Conservation (phyloP, 2,329 filamentous ascomycete species). For the Diaporthe ampelina region DNA sequence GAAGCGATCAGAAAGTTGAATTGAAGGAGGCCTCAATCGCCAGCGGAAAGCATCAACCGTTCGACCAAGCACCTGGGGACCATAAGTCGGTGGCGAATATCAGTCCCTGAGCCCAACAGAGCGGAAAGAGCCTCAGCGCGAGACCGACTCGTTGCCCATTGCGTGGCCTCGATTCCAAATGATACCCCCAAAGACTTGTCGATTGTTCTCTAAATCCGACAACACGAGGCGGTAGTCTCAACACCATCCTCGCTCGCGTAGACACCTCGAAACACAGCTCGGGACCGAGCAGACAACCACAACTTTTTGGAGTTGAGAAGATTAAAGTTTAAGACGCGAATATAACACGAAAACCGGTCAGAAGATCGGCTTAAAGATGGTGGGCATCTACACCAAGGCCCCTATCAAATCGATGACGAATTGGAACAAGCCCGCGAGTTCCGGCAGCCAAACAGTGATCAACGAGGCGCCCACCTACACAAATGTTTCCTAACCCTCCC, state of each 20-base stretch:
- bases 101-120: neutral
- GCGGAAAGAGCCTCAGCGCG: neutral
- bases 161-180: neutral
- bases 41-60: neutral
- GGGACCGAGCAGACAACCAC: conserved; percentile 12
- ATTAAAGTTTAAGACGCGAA: neutral
- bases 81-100: neutral
- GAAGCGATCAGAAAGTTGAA: no score
- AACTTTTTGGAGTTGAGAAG: neutral
- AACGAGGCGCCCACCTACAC: neutral
- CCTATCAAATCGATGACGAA: neutral
- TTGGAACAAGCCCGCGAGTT: neutral
- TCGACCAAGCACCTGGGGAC: neutral
- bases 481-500: neutral
- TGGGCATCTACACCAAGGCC: neutral
- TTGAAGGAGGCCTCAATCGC: neutral
- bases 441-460: neutral
- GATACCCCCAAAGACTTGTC: neutral
- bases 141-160: neutral
- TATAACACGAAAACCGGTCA: conserved; percentile 15
- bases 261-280: neutral
- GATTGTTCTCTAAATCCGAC: neutral
- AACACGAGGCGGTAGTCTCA: neutral
- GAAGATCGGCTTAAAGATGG: conserved; percentile 8
- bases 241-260: neutral